Evolutionary conservation across 805 yeast genomes (phyloP), one percentile per base, ranked within the genome.

Genomic region (Monosporozyma yasuniensis): DNA sequence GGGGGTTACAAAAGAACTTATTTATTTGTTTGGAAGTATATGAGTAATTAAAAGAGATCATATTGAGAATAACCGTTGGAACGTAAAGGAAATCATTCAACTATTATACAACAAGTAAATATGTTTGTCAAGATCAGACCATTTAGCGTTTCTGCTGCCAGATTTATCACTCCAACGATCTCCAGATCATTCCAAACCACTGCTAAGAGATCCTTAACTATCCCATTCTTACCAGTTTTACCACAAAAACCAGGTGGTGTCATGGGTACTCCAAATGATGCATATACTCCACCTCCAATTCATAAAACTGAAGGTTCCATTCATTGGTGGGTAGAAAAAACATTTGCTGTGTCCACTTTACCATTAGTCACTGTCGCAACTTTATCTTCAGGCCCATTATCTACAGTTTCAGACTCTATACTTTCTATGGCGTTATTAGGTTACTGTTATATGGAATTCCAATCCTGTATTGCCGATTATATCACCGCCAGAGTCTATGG

Each of bases 381-480:
- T 56, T 77, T 84, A 37, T 75, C 84, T 44, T 54, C 61, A 12
- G 96, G 96, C 27, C 78, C 83, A 14, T 68, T 79, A 54, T 73
- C 82, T 4, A 84, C 95, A 11, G 71, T 82, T 21, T 64, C 81
- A 32, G 99, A 93, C 69, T 79, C 95, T 5, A 61, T 80, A 1
- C 76, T 88, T 57, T 79, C 87, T 22, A 69, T 82, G 27, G 70
- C 82, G 34, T 67, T 88, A 47, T 69, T 91, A 59, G 77, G 83
- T 52, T 98, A 93, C 71, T 76, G 84, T 50, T 87, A 84, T 68
- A 78, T 84, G 58, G 99, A 98, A 11, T 79, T 93, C 70, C 84
- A 84, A 68, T 75, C 95, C 84, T 91, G 97, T 74, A 89, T 93
- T 61, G 83, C 83, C 52, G 99, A 91, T 70, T 93, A 91, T 71